Conservation (phyloP, 108 stramenopile genomes). For the Aurantiochytrium sp. region DNA sequence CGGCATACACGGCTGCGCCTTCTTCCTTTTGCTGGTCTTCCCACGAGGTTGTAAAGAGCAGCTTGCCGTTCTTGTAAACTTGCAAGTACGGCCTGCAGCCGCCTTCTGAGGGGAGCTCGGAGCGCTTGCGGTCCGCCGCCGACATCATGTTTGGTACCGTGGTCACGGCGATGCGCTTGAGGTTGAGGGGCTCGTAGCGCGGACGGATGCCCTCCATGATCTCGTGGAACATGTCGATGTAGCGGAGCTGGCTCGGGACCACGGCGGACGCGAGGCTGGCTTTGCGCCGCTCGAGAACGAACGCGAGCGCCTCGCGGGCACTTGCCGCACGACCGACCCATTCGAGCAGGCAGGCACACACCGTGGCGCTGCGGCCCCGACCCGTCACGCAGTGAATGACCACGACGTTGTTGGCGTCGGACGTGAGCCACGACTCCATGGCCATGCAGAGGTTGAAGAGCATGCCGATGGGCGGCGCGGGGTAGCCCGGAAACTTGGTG, state of each 20-base stretch:
- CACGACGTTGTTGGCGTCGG: slow-evolving; percentile 85
- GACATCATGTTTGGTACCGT: slow-evolving; percentile 67
- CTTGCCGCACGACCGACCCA: slow-evolving; percentile 85
- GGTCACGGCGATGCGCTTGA: slow-evolving; percentile 85
- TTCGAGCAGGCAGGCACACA: slow-evolving; percentile 79
- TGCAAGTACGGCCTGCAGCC: slow-evolving; percentile 94
- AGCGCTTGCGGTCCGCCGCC: slow-evolving; percentile 40
- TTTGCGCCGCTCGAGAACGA: slow-evolving; percentile 72
- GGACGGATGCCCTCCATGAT: slow-evolving; percentile 76
- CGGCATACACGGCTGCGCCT: slow-evolving; percentile 48
- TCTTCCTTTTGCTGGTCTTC: slow-evolving; percentile 56
- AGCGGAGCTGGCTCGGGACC: slow-evolving; percentile 87
- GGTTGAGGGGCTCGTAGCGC: slow-evolving; percentile 72
- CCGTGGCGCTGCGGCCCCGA: slow-evolving; percentile 77
- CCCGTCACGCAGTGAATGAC: slow-evolving; percentile 91
- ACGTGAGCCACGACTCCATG: slow-evolving; percentile 88
- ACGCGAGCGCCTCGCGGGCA: slow-evolving; percentile 71
- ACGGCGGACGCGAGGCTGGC: slow-evolving; percentile 65
- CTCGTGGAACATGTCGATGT: slow-evolving; percentile 81
- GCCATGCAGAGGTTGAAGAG: slow-evolving; percentile 75
- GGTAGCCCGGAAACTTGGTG: slow-evolving; percentile 85
- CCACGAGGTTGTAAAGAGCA: slow-evolving; percentile 75
- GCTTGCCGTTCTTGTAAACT: slow-evolving; percentile 82
- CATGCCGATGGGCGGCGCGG: slow-evolving; percentile 86
- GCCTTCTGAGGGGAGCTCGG: slow-evolving; percentile 33